Evolutionary conservation across 2,329 filamentous ascomycete genomes (phyloP).

Genomic region (Elsinoe necatrix): DNA sequence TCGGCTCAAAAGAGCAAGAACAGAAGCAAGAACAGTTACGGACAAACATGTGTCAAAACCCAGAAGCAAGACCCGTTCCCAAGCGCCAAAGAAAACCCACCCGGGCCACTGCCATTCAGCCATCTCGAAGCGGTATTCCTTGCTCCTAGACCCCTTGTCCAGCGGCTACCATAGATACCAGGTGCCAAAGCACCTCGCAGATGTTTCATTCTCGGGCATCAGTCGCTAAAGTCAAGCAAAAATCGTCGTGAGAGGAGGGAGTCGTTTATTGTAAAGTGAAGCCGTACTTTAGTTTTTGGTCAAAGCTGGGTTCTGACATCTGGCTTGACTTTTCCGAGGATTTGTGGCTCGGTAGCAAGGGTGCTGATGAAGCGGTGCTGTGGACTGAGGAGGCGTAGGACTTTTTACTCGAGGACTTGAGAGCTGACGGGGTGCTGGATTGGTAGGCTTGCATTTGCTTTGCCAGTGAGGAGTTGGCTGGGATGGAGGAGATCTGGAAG

Average conservation of each 20-base stretch:
- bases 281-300: background rate
- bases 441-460: background rate
- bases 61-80: background rate
- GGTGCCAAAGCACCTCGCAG: background rate
- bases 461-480: constrained; percentile 10
- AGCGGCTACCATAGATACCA: background rate
- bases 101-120: background rate
- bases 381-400: constrained; percentile 3
- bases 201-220: background rate
- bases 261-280: background rate
- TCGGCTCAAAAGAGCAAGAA: background rate
- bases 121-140: background rate
- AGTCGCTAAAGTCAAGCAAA: background rate
- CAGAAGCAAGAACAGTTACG: background rate
- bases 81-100: constrained; percentile 3
- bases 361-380: background rate
- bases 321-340: background rate
- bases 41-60: background rate
- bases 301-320: background rate
- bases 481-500: constrained; percentile 12
- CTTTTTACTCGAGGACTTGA: background rate
- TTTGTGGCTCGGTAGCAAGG: background rate
- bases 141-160: background rate
- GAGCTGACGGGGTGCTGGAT: background rate
- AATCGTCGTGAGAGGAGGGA: background rate